A percentile compares a stretch with the other conserved stretches of the same genome.
Conservation (phyloP, 2,329 filamentous ascomycete genomes). For the Botryosphaeria agaves region DNA sequence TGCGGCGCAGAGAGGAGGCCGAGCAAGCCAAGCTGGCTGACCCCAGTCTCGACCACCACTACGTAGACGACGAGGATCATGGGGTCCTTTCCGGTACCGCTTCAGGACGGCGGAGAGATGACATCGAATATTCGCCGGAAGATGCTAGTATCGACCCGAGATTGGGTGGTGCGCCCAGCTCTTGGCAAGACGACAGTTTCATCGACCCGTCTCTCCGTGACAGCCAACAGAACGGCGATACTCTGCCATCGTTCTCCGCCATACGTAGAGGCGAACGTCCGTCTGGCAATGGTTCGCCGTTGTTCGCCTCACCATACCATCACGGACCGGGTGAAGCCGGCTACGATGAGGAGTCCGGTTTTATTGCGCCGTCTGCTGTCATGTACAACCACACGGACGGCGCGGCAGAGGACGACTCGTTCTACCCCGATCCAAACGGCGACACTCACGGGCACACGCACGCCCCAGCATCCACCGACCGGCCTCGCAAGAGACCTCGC, state of each 20-base stretch:
- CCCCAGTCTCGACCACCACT: slow-evolving; percentile 25
- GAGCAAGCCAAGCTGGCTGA: slow-evolving; percentile 31
- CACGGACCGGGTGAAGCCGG: no score
- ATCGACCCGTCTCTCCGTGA: slow-evolving; percentile 7
- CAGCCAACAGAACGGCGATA: slow-evolving; percentile 5
- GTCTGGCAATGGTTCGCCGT: not conserved
- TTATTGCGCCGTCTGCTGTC: slow-evolving; percentile 6
- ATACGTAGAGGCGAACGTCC: slow-evolving; percentile 11
- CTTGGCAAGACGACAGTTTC: slow-evolving; percentile 2
- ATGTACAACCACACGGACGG: slow-evolving; percentile 5
- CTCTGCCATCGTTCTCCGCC: slow-evolving; percentile 3
- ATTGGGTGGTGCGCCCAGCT: slow-evolving; percentile 11
- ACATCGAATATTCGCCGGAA: slow-evolving; percentile 24
- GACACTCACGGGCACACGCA: no score
- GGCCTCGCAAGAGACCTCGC: slow-evolving; percentile 11
- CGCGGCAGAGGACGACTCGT: slow-evolving; percentile 7
- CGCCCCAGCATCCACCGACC: not conserved
- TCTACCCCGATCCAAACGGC: slow-evolving; percentile 12
- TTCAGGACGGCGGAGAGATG: no score
- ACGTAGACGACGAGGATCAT: slow-evolving; percentile 22
- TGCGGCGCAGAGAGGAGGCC: slow-evolving; percentile 33
- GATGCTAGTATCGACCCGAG: slow-evolving; percentile 16
- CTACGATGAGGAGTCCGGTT: slow-evolving; percentile 4
- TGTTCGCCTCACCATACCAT: slow-evolving; percentile 6
- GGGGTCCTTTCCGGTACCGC: no score